Conservation (phyloP, 139 green algal genomes). For the Chlorella vulgaris region DNA sequence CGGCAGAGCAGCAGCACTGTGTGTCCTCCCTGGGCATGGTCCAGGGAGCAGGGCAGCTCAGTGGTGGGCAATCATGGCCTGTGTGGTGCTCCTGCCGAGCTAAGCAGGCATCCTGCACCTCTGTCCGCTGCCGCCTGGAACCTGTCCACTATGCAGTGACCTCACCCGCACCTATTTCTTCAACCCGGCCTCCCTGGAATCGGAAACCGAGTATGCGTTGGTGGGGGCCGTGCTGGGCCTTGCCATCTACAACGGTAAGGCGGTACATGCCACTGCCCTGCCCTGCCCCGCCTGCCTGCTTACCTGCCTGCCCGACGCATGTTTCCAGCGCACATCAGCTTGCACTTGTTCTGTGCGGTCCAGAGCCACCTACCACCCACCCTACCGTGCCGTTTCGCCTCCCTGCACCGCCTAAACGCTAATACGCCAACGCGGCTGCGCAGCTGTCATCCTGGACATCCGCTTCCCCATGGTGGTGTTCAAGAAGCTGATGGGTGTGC, state of each 20-base stretch:
- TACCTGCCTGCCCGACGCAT: background rate
- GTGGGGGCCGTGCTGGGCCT: slow-evolving; percentile 88
- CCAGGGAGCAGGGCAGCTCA: background rate
- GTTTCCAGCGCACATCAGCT: background rate
- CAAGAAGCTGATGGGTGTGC: slow-evolving; percentile 71
- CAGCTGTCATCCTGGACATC: slow-evolving; percentile 80
- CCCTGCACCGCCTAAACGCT: too few relatives aligned
- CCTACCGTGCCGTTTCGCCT: background rate
- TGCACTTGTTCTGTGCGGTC: background rate
- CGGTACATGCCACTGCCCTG: too few relatives aligned
- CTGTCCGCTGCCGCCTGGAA: too few relatives aligned
- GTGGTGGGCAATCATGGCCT: too few relatives aligned
- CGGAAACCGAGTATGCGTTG: slow-evolving; percentile 79
- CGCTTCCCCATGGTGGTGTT: slow-evolving; percentile 82
- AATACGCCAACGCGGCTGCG: too few relatives aligned
- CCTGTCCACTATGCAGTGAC: slow-evolving; percentile 34
- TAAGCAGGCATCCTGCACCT: too few relatives aligned
- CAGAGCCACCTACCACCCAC: background rate
- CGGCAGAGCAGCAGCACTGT: background rate
- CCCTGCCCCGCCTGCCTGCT: background rate
- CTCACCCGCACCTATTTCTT: slow-evolving; percentile 84
- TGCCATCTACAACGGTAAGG: slow-evolving; percentile 92
- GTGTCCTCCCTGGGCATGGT: background rate
- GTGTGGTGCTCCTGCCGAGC: too few relatives aligned
- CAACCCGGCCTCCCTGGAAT: slow-evolving; percentile 44